Evolutionary conservation across 768 basidiomycete species (phyloP).

Genomic region (Termitomyces sp.): DNA sequence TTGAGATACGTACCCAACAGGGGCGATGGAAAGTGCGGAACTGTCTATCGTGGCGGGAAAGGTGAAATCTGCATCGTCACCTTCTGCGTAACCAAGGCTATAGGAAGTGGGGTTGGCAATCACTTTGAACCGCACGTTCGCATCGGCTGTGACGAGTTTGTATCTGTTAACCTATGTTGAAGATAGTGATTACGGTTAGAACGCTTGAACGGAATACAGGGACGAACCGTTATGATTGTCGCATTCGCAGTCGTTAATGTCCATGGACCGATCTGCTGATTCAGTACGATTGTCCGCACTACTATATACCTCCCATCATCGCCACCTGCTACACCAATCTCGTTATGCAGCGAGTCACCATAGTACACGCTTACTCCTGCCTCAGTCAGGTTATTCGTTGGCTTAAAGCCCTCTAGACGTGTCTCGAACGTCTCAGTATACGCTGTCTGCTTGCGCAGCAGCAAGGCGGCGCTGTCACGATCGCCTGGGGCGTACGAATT

Average conservation of each 20-base stretch:
- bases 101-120: conserved; percentile 27
- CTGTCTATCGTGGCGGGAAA: conserved; percentile 28
- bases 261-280: conserved; percentile 32
- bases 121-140: conserved; percentile 27
- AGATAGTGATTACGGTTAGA: not conserved
- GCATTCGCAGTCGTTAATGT: conserved; percentile 27
- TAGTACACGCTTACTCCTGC: conserved; percentile 35
- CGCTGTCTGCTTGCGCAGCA: conserved; percentile 34
- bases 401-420: conserved; percentile 25
- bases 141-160: conserved; percentile 19
- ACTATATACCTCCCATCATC: conserved; percentile 21
- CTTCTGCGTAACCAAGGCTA: conserved; percentile 31
- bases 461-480: conserved; percentile 31
- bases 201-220: not conserved
- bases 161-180: conserved; percentile 13
- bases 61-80: conserved; percentile 17
- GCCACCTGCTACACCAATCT: conserved; percentile 28
- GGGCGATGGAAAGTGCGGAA: conserved; percentile 26
- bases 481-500: conserved; percentile 37
- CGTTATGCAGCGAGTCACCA: conserved; percentile 34
- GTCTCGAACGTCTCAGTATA: conserved; percentile 37
- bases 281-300: conserved; percentile 25
- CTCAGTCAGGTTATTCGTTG: conserved; percentile 28
- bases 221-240: conserved; percentile 25
- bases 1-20: conserved; percentile 27